These are phyloP conservation scores for Marsdenia floribunda DNA, from an alignment of 257 asterid genomes.

Conservation along the genomic window DNA sequence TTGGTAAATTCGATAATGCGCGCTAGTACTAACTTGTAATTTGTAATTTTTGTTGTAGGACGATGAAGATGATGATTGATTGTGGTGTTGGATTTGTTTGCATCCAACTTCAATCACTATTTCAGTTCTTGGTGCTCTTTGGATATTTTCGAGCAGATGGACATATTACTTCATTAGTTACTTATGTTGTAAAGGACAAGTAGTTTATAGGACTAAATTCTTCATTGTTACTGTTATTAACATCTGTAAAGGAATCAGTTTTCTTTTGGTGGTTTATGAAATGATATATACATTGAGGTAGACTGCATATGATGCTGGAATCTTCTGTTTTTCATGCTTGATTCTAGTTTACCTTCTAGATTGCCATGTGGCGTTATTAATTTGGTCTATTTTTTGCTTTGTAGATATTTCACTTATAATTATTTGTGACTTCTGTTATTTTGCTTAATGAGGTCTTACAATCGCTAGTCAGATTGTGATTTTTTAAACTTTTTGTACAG, in stretches of 20 bases:
- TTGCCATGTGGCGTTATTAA: background rate
- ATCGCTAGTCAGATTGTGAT: background rate
- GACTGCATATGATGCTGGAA: background rate
- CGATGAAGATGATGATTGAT: constrained; percentile 49
- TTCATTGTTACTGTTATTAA: constrained; percentile 17
- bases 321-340: background rate
- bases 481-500: background rate
- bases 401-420: background rate
- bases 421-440: background rate
- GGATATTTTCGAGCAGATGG: constrained; percentile 4
- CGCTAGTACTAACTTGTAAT: background rate
- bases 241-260: constrained; percentile 15
- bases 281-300: background rate
- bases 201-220: constrained; percentile 25
- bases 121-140: constrained; percentile 24
- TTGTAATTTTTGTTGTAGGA: constrained; percentile 27
- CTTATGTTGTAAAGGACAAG: background rate
- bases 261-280: constrained; percentile 3
- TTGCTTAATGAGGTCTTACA: background rate
- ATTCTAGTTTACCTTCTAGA: background rate
- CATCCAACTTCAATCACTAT: constrained; percentile 3
- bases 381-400: background rate
- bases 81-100: background rate
- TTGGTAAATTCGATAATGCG: background rate
- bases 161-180: constrained; percentile 14